Evolutionary conservation across 192 early-diverging fungal genomes (phyloP), one percentile per base, ranked within the genome.

Genomic region (Linnemannia schmuckeri): DNA sequence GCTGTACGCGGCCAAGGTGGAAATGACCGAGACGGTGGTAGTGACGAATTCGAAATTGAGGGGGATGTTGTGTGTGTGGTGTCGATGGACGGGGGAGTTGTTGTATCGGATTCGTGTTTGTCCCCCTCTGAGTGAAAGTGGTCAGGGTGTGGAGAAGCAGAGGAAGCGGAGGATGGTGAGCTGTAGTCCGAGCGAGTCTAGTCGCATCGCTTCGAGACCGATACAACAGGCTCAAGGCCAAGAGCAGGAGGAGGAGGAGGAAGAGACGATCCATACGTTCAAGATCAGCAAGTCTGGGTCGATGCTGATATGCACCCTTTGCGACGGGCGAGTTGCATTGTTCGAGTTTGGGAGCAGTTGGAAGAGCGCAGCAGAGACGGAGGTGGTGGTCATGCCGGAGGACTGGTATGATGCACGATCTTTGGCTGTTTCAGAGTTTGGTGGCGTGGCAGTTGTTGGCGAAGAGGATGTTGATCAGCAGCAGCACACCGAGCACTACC

Each of bases 61-160:
- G 61, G 84, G 84, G 9, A 61, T 77, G 73, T 42, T 86, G 8
- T 86, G 84, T 72, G 84, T 86, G 4, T 86, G 84, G 84, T 38
- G 38, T 44, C 76, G 61, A 30, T 4, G 10, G 17, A 70, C 66
- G 2, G 84, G 79, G 0, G n/a, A 69, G 47, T 66, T 86, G 46
- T 13, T 81, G 66, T 81, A 81, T 33, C 46, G 79, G 15, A 81
- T 86, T 27, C 75, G 42, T 4, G 71, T 73, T 24, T 86, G 70
- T 47, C 63, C 72, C 40, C 0, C 10, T 9, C 20, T 22, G 47
- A 30, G 0, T 22, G 2, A 8, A 0, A n/a, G 20, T 38, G 3
- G 15, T 22, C 2, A n/a, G 18, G 2, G 8, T 10, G 46, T 35
- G 5, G 44, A 57, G 18, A 37, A 33, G 22, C 30, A 74, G 27